Evolutionary conservation across 148 eudicot species (phyloP), one percentile per base, ranked within the genome.

Genomic region (Pharnaceum exiguum): DNA sequence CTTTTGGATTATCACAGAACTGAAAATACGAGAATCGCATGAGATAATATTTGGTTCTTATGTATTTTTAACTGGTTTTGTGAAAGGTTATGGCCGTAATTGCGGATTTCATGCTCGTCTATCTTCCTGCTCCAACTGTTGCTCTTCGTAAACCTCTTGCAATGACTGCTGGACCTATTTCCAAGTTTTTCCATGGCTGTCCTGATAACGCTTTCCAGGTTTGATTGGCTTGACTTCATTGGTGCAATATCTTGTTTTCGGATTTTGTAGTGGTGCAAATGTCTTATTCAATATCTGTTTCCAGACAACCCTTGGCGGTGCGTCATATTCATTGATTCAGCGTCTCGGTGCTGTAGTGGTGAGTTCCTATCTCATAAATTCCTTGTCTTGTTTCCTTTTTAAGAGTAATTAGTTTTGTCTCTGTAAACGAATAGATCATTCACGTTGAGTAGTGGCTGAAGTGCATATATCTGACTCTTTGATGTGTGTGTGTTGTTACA

Each of bases 181-280:
- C 91, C 33, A 88, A 81, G 59, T 93, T 88, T 77, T 88, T 88
- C 51, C 77, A 79, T 48, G 59, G 65, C 61, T 93, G 99, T 57
- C 99, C 99, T 37, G 99, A 88, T 36, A 93, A 93, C 51, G 96
- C 96, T 53, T 93, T 93, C 62, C 99, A 93, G 96, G 99, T 86
- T 15, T 42, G 4, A 3, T 56, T 19, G 47, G 7, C 25, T 46
- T 15, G 13, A 15, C 27, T 15, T 0, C n/a, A n/a, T 55, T 6
- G 16, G 7, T 69, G 27, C 38, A 8, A 46, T 24, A 49, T 44
- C 22, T 63, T 32, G 5, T 37, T 13, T 12, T 49, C 18, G 32
- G 45, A 17, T 24, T 40, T 52, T 21, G 3, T 22, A 17, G 13
- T 6, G 26, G 29, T 51, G 17, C 23, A 19, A 51, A 27, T 21